phyloP scores from a whole-genome alignment of 2,329 filamentous ascomycete genomes.

The Venturia carpophila region DNA sequence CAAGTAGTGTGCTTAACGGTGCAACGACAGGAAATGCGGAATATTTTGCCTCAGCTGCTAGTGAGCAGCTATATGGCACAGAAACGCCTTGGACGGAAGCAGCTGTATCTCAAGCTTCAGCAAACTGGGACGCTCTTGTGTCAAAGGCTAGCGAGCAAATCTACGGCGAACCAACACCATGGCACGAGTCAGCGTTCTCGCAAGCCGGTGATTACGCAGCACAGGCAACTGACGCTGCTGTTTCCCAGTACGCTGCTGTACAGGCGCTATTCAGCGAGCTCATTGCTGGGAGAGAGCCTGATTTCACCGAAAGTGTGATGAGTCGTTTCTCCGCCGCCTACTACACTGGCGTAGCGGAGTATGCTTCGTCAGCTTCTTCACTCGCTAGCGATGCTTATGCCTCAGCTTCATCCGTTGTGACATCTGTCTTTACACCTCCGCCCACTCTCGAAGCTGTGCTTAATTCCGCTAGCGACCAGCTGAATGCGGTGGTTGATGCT shows the following conservation, averaged over 20 bases:
- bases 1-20: constrained; percentile 40
- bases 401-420: constrained; percentile 40
- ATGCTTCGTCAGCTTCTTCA: constrained; percentile 47
- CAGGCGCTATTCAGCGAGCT: constrained; percentile 69
- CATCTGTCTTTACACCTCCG: constrained; percentile 48
- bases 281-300: constrained; percentile 66
- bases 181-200: constrained; percentile 39
- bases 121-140: constrained; percentile 57
- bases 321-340: constrained; percentile 64
- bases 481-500: constrained; percentile 52
- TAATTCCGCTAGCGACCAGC: constrained; percentile 47
- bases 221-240: constrained; percentile 53
- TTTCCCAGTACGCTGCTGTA: constrained; percentile 60
- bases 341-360: constrained; percentile 54
- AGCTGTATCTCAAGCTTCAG: constrained; percentile 47
- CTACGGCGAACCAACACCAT: constrained; percentile 56
- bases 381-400: constrained; percentile 43
- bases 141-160: constrained; percentile 60
- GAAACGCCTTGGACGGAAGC: constrained; percentile 48
- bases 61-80: constrained; percentile 38
- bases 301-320: constrained; percentile 74
- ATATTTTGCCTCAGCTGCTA: constrained; percentile 39
- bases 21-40: constrained; percentile 40
- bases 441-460: constrained; percentile 51
- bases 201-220: constrained; percentile 52